Conservation (phyloP, 371 early-diverging fungal genomes). For the Mucor irregularis region DNA sequence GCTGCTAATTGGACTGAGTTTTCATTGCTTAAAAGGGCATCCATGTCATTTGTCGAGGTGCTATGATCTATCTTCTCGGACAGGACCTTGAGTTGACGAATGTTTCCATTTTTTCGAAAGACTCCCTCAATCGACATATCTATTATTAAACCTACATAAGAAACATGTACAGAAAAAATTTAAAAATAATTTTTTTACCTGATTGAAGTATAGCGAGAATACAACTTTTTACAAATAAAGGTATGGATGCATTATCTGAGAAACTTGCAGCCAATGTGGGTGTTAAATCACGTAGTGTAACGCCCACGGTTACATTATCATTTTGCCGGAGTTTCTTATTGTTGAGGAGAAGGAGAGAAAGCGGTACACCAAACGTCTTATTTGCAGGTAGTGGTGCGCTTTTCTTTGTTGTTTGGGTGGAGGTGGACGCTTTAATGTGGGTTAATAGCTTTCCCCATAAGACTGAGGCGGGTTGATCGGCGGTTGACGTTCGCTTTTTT, state of each 20-base stretch:
- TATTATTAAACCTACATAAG: slow-evolving; percentile 13
- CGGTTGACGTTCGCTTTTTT: not conserved
- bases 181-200: slow-evolving; percentile 52
- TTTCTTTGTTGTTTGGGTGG: slow-evolving; percentile 26
- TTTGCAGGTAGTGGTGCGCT: slow-evolving; percentile 20
- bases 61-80: slow-evolving; percentile 55
- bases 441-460: slow-evolving; percentile 67
- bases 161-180: not conserved
- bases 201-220: slow-evolving; percentile 69
- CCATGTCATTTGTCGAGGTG: not conserved
- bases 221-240: slow-evolving; percentile 81
- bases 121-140: slow-evolving; percentile 92
- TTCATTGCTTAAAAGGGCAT: slow-evolving; percentile 52
- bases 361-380: slow-evolving; percentile 48
- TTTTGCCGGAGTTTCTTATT: not conserved
- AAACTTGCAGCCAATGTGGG: slow-evolving; percentile 52
- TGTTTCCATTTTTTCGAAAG: slow-evolving; percentile 97
- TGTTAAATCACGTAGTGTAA: slow-evolving; percentile 34
- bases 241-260: slow-evolving; percentile 61
- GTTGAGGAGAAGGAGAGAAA: slow-evolving; percentile 26
- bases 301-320: too few species aligned
- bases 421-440: slow-evolving; percentile 29
- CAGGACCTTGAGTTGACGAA: slow-evolving; percentile 79
- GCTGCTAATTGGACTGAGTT: slow-evolving; percentile 92
- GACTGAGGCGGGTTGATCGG: not conserved